Conservation (phyloP, 1,284 basidiomycete species). For the Coniferiporia sulphurascens region DNA sequence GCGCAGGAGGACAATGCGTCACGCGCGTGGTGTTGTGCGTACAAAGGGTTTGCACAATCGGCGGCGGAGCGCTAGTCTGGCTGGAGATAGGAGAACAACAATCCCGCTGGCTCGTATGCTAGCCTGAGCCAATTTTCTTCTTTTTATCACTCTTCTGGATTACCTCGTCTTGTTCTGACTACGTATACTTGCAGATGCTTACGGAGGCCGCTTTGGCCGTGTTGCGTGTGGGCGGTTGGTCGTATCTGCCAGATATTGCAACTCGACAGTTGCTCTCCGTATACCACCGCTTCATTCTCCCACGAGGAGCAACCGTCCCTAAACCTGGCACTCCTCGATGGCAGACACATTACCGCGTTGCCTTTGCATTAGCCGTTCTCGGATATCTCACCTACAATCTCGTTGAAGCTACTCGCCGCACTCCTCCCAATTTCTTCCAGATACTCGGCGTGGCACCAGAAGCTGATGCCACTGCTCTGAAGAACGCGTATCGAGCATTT, state of each 20-base stretch:
- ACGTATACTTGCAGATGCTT: slow-evolving; percentile 22
- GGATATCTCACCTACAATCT: slow-evolving; percentile 69
- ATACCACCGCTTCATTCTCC: slow-evolving; percentile 35
- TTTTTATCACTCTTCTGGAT: not conserved
- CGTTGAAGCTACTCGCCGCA: slow-evolving; percentile 45
- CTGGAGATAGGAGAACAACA: slow-evolving; percentile 34
- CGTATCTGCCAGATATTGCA: slow-evolving; percentile 39
- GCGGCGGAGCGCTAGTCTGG: slow-evolving; percentile 11
- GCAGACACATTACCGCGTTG: slow-evolving; percentile 51
- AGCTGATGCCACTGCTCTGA: slow-evolving; percentile 64
- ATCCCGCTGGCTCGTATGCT: slow-evolving; percentile 22
- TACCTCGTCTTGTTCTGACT: slow-evolving; percentile 2
- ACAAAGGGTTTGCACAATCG: slow-evolving; percentile 31
- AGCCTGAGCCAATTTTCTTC: slow-evolving; percentile 25
- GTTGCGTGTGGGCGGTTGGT: slow-evolving; percentile 40
- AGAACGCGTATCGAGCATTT: slow-evolving; percentile 68
- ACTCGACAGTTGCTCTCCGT: slow-evolving; percentile 35
- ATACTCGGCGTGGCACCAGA: slow-evolving; percentile 58
- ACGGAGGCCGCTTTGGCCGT: slow-evolving; percentile 26
- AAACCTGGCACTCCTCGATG: slow-evolving; percentile 41
- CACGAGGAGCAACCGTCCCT: slow-evolving; percentile 32
- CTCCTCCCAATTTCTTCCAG: slow-evolving; percentile 71
- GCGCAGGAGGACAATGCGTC: slow-evolving; percentile 29
- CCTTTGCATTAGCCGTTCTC: slow-evolving; percentile 62
- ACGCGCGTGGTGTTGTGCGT: slow-evolving; percentile 39